Base-by-base conservation (phyloP, 1,284 basidiomycete genomes). In the Ustilago xerochloae region DNA sequence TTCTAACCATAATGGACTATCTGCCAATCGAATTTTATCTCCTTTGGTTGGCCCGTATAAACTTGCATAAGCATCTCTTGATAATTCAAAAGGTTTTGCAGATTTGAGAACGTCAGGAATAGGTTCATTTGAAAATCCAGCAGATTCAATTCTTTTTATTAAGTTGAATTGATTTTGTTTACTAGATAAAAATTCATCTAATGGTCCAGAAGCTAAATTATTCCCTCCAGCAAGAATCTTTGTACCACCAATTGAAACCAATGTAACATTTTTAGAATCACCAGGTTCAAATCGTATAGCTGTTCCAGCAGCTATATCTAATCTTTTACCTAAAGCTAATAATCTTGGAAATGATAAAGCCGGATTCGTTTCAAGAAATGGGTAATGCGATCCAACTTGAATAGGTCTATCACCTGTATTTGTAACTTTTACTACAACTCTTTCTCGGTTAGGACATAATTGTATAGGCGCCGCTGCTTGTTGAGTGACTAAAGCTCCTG, bases 261-360 rank as follows among this genome's bases (percentile, higher is more conserved):
- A 89, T 0, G 89, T 89, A 29, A 98, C 92, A 0, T 91, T 91
- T 86, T 94, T 94, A 28, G 86, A 85, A 79, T 97, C 93, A 8
- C 94, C 94, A 0, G 97, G 96, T 83, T 99, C 97, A 83, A 99
- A 99, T 18, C 97, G 90, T 6, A 97, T 92, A 1, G 97, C 95
- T 0, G 94, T 98, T 7, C 94, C 96, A 0, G 97, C 91, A 0
- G 94, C 87, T 52, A 98, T 95, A 84, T 99, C 94, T 3, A 99
- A 89, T 16, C 92, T 89, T 79, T 90, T 94, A 4, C 92, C 93
- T 64, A 95, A 91, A 0, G 94, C 89, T 57, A 89, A 87, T 2
- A 86, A 86, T 15, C 97, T 90, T 85, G 97, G 94, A 79, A 99
- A 98, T 2, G 87, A 87, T 7, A 99, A 88, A 0, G 89, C 87